Evolutionary conservation across 2,329 filamentous ascomycete species (phyloP).

Genomic region (Nemania sp.): DNA sequence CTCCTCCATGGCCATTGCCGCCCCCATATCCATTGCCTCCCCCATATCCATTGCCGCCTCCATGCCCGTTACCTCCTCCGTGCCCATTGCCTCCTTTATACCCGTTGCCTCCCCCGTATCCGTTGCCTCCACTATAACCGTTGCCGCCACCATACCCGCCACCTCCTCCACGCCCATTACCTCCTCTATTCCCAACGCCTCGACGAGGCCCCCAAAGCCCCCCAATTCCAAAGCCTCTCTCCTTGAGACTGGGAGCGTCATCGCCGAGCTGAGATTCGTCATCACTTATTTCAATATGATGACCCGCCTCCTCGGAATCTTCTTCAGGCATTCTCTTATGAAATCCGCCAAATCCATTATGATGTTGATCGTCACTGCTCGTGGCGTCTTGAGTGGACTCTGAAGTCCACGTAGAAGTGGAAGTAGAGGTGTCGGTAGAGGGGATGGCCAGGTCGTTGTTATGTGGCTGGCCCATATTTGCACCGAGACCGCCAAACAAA

Average conservation of each 20-base stretch:
- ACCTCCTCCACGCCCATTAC: too few relatives aligned
- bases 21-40: too few relatives aligned
- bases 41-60: too few relatives aligned
- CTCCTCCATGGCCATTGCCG: too few relatives aligned
- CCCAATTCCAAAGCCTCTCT: conserved; percentile 9
- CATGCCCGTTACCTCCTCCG: too few relatives aligned
- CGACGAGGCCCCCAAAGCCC: conserved; percentile 12
- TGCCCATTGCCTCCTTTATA: too few relatives aligned
- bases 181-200: too few relatives aligned
- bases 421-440: neutral
- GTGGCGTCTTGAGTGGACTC: neutral
- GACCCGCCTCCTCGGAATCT: neutral
- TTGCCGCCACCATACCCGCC: too few relatives aligned
- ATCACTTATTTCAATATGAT: neutral
- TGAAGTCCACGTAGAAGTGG: neutral
- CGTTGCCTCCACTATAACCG: neutral
- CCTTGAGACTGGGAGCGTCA: neutral
- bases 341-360: neutral
- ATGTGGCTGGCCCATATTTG: neutral
- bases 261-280: neutral
- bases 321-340: neutral
- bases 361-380: neutral
- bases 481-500: neutral
- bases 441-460: neutral
- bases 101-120: neutral